Base-by-base conservation (phyloP, 352 stramenopile genomes). In the Phytopythium aichiense region DNA sequence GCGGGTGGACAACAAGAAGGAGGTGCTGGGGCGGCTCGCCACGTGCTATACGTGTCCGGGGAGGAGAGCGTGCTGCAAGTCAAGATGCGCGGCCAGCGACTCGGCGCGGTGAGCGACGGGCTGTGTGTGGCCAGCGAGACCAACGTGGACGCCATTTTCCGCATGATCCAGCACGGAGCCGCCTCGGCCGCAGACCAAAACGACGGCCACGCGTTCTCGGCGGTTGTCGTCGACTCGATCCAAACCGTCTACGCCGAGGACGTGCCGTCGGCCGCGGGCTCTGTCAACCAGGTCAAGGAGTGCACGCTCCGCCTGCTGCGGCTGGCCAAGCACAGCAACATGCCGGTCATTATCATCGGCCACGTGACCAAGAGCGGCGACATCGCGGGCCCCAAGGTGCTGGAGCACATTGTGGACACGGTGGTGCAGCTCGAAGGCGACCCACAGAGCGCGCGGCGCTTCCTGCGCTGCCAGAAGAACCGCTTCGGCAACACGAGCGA, bases 331-430 rank as follows among this genome's bases (percentile, higher is more conserved):
- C 85, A 86, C 40, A 81, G 68, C 35, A 80, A 87, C 18, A 83
- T 98, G 15, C 90, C 96, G 0, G 94, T 99, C 31, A 76, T 99
- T 7, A 59, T 99, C 11, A 94, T 99, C 25, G 96, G 97, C 20
- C 97, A 99, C 71, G 95, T 99, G 12, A 99, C 96, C 22, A 99
- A 99, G 76, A 92, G 75, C 65, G 96, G 96, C 38, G 92, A 98
- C 65, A 97, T 99, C 16, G 96, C 96, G 13, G 97, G 97, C 15
- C 97, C 97, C 3, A 95, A 96, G 62, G 85, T 95, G 54, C 66
- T 95, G 7, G 87, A 95, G 58, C 87, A 95, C 53, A 95, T 95
- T 54, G 87, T 99, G 2, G 97, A 99, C 77, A 98, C 92, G 3
- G 96, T 99, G 20, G 73, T 99, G 20, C 97, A 98, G 63, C 75